phyloP scores from a whole-genome alignment of 23 red algal species.

The Gracilaria gracilis region DNA sequence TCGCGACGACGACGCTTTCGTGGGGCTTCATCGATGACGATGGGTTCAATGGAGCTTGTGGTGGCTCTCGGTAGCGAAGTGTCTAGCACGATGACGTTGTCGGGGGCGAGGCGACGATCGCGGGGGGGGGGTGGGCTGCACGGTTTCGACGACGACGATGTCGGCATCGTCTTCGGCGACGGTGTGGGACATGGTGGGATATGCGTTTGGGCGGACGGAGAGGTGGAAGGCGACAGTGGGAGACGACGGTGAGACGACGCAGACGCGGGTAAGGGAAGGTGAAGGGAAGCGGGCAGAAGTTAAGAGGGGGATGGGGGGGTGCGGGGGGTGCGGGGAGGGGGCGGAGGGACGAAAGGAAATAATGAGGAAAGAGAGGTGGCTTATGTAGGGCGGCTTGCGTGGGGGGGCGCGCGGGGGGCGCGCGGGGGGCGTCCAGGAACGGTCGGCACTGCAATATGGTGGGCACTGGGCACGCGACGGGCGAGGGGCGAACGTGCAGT shows the following conservation, averaged over 20 bases:
- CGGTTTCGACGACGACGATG: slow-evolving; percentile 8
- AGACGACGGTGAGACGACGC: neutral
- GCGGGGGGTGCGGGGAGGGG: neutral
- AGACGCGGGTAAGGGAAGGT: neutral
- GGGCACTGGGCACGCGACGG: neutral
- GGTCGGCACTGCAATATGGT: neutral
- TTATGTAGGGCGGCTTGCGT: neutral
- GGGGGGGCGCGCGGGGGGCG: neutral
- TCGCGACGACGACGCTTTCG: slow-evolving; percentile 68
- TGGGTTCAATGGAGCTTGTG: slow-evolving; percentile 25
- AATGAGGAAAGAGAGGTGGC: neutral
- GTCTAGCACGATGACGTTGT: slow-evolving; percentile 59
- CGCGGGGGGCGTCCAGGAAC: neutral
- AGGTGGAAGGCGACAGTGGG: neutral
- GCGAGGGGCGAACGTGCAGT: neutral
- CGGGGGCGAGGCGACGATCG: neutral
- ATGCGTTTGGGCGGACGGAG: neutral
- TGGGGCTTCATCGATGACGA: slow-evolving; percentile 38
- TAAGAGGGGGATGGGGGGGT: neutral
- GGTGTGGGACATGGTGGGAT: neutral
- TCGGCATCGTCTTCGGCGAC: neutral
- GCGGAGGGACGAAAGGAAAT: neutral
- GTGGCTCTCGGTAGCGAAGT: slow-evolving; percentile 9
- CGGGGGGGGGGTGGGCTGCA: neutral
- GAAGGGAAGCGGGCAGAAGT: neutral